Base-by-base conservation (phyloP, 2,329 filamentous ascomycete species). In the Cercospora sp. region DNA sequence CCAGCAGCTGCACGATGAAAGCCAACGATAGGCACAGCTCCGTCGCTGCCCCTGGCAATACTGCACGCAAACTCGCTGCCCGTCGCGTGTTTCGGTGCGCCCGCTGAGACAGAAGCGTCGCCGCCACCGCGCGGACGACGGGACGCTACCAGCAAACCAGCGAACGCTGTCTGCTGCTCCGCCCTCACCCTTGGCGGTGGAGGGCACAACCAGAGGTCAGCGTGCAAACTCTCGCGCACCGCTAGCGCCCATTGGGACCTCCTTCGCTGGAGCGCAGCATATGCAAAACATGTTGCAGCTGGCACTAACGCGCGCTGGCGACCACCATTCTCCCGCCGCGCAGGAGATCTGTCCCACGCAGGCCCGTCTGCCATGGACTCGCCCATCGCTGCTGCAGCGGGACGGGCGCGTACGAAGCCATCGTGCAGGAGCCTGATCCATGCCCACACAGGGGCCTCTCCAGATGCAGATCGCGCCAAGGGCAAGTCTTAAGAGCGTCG, bases 391-490 rank as follows among this genome's bases (percentile, higher is more conserved):
- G 58, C 53, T 69, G 63, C 64, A 68, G 68, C 64, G 65, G 60
- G 62, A 53, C 71, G 62, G 69, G 68, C 71, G 71, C 71, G 58
- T 71, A 69, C 33, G 51, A 26, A 65, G 65, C 53, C 60, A 62
- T 66, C 66, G 36, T 59, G 48, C 66, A 68, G 53, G 57, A 45
- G 63, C 61, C 51, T 70, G 65, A 69, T 58, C 68, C 66, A 63
- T 67, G 68, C 40, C 51, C 48, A 40, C 48, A 63, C 59, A 71
- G 65, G 70, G 65, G 67, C 58, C 33, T 33, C 45, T 45, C n/a
- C 60, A 67, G 60, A 68, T 69, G 65, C 63, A 71, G 69, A 69
- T 71, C 69, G 53, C 68, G 69, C 69, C 71, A 70, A 73, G 69
- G 64, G 68, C 59, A 64, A 65, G 64, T 69, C 66, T 71, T 73